phyloP scores from a whole-genome alignment of 257 asterid genomes.

The Ehretia macrophylla region DNA sequence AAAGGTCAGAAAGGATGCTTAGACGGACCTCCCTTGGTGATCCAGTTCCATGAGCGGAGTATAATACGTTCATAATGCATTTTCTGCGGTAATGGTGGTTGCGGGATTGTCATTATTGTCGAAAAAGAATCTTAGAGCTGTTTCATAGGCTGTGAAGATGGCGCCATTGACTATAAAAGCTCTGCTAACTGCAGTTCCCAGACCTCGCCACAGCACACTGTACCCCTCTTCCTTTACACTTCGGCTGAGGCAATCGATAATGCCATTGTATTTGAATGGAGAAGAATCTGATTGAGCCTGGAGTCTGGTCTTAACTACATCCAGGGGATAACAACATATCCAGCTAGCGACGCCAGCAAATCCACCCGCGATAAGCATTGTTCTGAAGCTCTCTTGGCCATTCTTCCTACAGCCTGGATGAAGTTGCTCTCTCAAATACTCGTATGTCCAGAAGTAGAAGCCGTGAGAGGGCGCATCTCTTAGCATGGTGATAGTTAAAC shows the following conservation, averaged over 20 bases:
- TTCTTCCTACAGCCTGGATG: slow-evolving; percentile 67
- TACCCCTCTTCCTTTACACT: slow-evolving; percentile 56
- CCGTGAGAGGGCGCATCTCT: slow-evolving; percentile 83
- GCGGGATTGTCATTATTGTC: slow-evolving; percentile 17
- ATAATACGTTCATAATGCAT: slow-evolving; percentile 10
- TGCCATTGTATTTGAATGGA: slow-evolving; percentile 32
- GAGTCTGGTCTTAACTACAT: slow-evolving; percentile 67
- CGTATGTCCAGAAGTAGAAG: slow-evolving; percentile 67
- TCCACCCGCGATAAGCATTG: slow-evolving; percentile 80
- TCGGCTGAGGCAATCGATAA: slow-evolving; percentile 46
- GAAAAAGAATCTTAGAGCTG: slow-evolving; percentile 47
- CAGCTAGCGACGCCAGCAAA: slow-evolving; percentile 78
- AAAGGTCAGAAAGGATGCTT: no score
- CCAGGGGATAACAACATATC: slow-evolving; percentile 70
- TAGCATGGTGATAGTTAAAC: slow-evolving; percentile 55
- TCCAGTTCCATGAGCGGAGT: no score
- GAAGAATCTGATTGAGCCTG: slow-evolving; percentile 44
- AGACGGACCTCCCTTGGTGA: no score
- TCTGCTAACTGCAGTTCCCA: slow-evolving; percentile 65
- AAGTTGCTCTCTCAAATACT: slow-evolving; percentile 50
- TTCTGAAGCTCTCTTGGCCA: slow-evolving; percentile 42
- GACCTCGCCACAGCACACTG: slow-evolving; percentile 60
- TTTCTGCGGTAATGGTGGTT: slow-evolving; percentile 22
- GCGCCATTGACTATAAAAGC: slow-evolving; percentile 78
- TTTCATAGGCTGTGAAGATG: slow-evolving; percentile 70